These are phyloP conservation scores for Tranzscheliella williamsii DNA, from an alignment of 1,284 basidiomycete species.

Conservation along the genomic window DNA sequence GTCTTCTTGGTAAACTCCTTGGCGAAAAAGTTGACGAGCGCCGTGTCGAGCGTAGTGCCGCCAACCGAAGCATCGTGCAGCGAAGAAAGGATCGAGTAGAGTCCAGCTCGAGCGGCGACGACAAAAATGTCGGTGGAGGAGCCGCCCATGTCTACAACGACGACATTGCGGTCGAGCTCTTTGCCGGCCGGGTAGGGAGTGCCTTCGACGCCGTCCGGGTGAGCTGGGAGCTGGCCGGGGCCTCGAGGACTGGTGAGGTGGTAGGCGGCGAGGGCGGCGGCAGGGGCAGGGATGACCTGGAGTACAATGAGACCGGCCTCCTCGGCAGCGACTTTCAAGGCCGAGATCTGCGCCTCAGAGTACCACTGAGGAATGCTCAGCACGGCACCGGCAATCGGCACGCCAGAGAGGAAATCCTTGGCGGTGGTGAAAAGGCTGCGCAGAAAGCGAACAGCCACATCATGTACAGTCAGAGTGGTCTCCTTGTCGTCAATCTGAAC, in stretches of 20 bases:
- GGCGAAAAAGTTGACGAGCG: conserved; percentile 86
- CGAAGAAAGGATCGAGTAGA: conserved; percentile 66
- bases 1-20: conserved; percentile 98
- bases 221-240: conserved; percentile 60
- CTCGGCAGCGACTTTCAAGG: conserved; percentile 74
- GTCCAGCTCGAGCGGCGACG: conserved; percentile 65
- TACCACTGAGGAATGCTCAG: conserved; percentile 81
- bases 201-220: conserved; percentile 56
- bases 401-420: conserved; percentile 83
- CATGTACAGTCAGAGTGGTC: conserved; percentile 75
- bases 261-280: conserved; percentile 71
- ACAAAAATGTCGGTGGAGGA: conserved; percentile 66
- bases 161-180: conserved; percentile 66
- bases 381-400: conserved; percentile 78
- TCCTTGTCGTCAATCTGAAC: conserved; percentile 78
- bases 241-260: conserved; percentile 64
- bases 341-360: conserved; percentile 71
- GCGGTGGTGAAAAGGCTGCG: conserved; percentile 82
- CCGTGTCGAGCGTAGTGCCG: conserved; percentile 75
- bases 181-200: conserved; percentile 63
- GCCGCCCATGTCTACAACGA: conserved; percentile 68
- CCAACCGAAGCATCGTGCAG: conserved; percentile 65
- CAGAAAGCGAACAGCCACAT: conserved; percentile 85
- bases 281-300: conserved; percentile 77
- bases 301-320: conserved; percentile 77